Percentiles rank a stretch among this genome's conserved stretches.
Conservation (phyloP, 2,329 filamentous ascomycete species). For the Calonectria pteridis region DNA sequence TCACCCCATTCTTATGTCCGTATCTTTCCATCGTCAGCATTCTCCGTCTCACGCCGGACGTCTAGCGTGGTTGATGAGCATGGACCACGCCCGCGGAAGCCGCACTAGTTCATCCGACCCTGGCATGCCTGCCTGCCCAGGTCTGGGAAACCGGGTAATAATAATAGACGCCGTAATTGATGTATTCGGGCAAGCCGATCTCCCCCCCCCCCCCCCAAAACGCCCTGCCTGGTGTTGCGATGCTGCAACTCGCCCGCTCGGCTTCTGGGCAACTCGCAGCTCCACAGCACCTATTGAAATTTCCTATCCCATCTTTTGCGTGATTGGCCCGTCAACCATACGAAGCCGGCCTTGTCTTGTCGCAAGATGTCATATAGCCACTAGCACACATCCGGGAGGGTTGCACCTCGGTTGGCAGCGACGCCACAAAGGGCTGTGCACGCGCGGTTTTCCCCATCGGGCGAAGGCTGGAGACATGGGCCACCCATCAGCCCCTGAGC, state of each 20-base stretch:
- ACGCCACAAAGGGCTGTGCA: not conserved
- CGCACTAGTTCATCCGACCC: not conserved
- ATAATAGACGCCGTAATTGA: not conserved
- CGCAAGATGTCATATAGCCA: not conserved
- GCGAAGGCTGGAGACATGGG: not conserved
- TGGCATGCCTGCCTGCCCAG: not conserved
- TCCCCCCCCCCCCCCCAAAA: too few relatives aligned
- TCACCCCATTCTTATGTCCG: not conserved
- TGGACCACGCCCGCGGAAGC: not conserved
- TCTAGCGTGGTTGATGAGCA: not conserved
- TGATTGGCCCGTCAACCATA: not conserved
- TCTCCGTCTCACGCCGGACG: not conserved
- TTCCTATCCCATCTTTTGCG: not conserved
- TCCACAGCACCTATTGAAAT: not conserved
- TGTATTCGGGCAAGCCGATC: not conserved
- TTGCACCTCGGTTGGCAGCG: not conserved
- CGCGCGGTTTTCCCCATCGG: not conserved
- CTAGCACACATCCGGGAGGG: not conserved
- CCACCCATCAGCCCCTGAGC: not conserved
- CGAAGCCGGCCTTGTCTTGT: too few relatives aligned
- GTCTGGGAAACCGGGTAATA: not conserved
- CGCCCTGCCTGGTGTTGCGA: not conserved
- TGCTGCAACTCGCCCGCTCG: not conserved
- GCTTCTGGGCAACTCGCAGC: not conserved
- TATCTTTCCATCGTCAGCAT: not conserved